Base-by-base conservation (phyloP, 805 yeast genomes). In the Myxozyma vanderwaltii region DNA sequence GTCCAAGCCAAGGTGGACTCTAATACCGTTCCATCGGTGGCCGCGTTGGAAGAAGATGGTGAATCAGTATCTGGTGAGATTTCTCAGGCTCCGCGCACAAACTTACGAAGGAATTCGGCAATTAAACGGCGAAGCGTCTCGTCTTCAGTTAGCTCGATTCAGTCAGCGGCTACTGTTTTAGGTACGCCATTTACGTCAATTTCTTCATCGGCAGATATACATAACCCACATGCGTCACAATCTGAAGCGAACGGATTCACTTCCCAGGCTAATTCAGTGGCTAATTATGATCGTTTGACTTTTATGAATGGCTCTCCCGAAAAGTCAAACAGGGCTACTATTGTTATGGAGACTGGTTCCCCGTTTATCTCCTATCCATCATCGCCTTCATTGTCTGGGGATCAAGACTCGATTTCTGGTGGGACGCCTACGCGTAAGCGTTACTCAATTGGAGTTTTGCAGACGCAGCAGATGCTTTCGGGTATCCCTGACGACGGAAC, bases 151-250 rank as follows among this genome's bases (percentile, higher is more conserved):
- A 39, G 54, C n/a, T 50, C 54, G 3, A n/a, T 40, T 10, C 54
- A 50, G 7, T 50, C 54, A 10, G 38, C 15, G 12, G n/a, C 46
- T 24, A 27, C 46, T 15, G n/a, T 27, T 17, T 27, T 36, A 15
- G 54, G 26, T n/a, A 50, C 54, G 6, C 46, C 46, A 31, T 50
- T n/a, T 17, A 50, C 54, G 17, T 50, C 54, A 13, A 27, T 39
- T 19, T 50, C 54, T 4, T 47, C 51, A 4, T 15, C 52, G 10
- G 52, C 52, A 5, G 52, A 48, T n/a, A 35, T 48, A 10, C 52
- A 35, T 21, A 35, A 12, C 6, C 19, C 33, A 21, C 51, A 47
- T 33, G 40, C 51, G 21, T 33, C 43, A 13, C 8, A 12, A 2
- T 48, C 33, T 1, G 51, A 35, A 1, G 5, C 41, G 13, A 47